Percentiles rank a stretch among this genome's conserved stretches.
Evolutionary conservation across 768 basidiomycete genomes (phyloP).

Genomic region (Candolleomyces eurysporus): DNA sequence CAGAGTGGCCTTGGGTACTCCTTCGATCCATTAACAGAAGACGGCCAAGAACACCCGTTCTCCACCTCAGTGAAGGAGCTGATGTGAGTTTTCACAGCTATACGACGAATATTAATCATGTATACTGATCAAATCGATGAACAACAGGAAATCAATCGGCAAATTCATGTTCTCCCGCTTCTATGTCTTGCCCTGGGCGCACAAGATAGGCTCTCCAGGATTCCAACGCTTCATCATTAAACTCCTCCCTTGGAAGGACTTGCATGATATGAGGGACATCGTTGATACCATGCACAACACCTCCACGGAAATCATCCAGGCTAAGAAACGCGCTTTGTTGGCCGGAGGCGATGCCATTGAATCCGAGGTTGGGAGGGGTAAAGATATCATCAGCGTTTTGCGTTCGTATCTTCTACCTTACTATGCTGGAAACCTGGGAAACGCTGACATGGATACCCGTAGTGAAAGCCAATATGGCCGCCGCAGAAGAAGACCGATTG

Average conservation of each 20-base stretch:
- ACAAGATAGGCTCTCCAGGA: conserved; percentile 22
- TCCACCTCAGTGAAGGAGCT: conserved; percentile 20
- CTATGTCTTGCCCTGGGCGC: conserved; percentile 14
- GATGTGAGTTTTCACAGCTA: conserved; percentile 14
- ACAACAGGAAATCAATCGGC: neutral
- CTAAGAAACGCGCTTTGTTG: conserved; percentile 31
- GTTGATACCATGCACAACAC: conserved; percentile 30
- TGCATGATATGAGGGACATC: conserved; percentile 15
- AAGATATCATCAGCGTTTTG: conserved; percentile 42
- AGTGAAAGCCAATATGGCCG: conserved; percentile 37
- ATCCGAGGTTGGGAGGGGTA: conserved; percentile 32
- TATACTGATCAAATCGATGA: neutral
- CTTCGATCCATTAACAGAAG: conserved; percentile 26
- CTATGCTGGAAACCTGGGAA: too few relatives aligned
- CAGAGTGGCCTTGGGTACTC: conserved; percentile 30
- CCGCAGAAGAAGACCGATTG: conserved; percentile 27
- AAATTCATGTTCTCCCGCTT: neutral
- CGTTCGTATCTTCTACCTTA: conserved; percentile 22
- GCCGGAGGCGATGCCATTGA: conserved; percentile 30
- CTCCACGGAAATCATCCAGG: conserved; percentile 30
- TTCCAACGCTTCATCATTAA: conserved; percentile 20
- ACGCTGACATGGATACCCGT: neutral
- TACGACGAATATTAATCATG: neutral
- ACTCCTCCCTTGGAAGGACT: conserved; percentile 3
- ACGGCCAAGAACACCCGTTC: conserved; percentile 20